A percentile compares a stretch with the other conserved stretches of the same genome.
Evolutionary conservation across 2,329 filamentous ascomycete genomes (phyloP).

Genomic region (Colletotrichum tropicicola): DNA sequence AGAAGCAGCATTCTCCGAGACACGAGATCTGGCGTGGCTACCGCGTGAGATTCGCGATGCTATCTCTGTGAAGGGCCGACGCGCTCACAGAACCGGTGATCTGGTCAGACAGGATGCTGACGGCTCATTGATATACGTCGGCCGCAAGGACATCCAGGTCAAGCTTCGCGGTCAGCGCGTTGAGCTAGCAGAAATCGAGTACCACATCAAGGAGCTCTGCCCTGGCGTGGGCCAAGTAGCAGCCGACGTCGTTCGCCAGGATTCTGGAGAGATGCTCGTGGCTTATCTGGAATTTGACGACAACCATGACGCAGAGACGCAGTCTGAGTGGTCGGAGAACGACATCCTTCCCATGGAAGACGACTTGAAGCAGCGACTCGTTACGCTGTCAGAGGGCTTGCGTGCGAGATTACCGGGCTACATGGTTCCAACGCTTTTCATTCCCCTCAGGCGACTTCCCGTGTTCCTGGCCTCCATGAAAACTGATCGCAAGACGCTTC

Average conservation of each 20-base stretch:
- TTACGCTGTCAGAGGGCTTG: too few relatives aligned
- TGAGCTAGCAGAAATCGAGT: slow-evolving; percentile 39
- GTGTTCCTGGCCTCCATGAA: background rate
- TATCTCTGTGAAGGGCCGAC: background rate
- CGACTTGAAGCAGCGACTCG: background rate
- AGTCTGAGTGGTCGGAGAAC: background rate
- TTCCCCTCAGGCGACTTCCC: background rate
- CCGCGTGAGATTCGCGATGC: background rate
- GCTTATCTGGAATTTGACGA: background rate
- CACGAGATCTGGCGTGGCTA: too few relatives aligned
- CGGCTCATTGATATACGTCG: slow-evolving; percentile 34
- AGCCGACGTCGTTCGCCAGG: background rate
- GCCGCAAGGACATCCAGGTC: slow-evolving; percentile 39
- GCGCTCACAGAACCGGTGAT: slow-evolving; percentile 54
- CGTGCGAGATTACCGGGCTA: background rate
- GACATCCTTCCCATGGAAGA: background rate
- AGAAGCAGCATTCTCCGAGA: slow-evolving; percentile 21
- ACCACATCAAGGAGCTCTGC: background rate
- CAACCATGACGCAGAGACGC: background rate
- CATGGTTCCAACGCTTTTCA: background rate
- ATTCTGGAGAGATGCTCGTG: background rate
- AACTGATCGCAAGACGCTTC: too few relatives aligned
- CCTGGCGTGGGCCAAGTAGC: background rate
- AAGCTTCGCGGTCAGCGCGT: slow-evolving; percentile 41
- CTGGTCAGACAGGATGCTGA: slow-evolving; percentile 37